Evolutionary conservation across 345 rosid species (phyloP).

Genomic region (Eucalyptus guilfoylei): DNA sequence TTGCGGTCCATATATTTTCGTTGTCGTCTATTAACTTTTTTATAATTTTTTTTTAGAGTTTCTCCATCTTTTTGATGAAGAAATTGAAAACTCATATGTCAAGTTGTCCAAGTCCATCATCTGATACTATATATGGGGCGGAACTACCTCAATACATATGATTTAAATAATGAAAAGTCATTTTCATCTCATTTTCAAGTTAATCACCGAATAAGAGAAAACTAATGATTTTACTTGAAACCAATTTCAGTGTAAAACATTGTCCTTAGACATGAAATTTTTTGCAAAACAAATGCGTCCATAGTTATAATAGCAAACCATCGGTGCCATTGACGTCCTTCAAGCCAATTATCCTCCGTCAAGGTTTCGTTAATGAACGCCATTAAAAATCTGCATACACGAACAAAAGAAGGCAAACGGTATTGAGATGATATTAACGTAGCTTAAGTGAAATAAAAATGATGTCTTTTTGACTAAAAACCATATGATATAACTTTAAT

Average conservation of each 20-base stretch:
- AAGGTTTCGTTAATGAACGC: not conserved
- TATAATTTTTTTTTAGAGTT: not conserved
- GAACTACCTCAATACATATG: not conserved
- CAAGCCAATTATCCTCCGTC: not conserved
- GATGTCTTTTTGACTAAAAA: not conserved
- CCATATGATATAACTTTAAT: not conserved
- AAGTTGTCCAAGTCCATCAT: not conserved
- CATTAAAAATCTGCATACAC: not conserved
- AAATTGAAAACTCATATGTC: not conserved
- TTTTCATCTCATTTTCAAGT: not conserved
- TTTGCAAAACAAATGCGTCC: not conserved
- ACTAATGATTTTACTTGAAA: not conserved
- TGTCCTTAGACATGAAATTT: not conserved
- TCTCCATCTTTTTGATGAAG: not conserved
- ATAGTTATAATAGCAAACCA: not conserved
- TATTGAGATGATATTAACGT: not conserved
- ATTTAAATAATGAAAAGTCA: not conserved
- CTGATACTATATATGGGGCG: not conserved
- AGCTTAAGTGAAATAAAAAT: not conserved
- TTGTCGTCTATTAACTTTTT: not conserved
- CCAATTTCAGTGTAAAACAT: not conserved
- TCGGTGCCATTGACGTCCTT: not conserved
- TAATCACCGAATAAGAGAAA: not conserved
- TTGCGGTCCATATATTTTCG: not conserved
- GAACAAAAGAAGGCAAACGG: rapidly evolving